Percentiles rank a stretch among this genome's conserved stretches.
phyloP scores from a whole-genome alignment of 2,329 filamentous ascomycete species.

The Microcyclosporella mali region DNA sequence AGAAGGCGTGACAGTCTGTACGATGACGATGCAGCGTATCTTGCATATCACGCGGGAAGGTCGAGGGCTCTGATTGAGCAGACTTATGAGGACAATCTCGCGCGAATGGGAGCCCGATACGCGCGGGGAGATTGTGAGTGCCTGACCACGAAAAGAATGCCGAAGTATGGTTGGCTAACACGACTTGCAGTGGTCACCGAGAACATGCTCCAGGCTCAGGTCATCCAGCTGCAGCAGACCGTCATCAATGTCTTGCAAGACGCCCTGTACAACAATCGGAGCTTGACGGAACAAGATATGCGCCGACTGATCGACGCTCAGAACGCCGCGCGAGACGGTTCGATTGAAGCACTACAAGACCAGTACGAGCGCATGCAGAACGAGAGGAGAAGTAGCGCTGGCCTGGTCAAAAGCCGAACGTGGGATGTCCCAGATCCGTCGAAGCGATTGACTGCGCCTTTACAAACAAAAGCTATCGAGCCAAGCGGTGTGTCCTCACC shows the following conservation, averaged over 20 bases:
- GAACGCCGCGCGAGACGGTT: constrained; percentile 37
- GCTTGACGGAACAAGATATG: constrained; percentile 35
- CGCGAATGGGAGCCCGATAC: constrained; percentile 32
- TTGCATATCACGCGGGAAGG: background rate
- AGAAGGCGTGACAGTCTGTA: constrained; percentile 3
- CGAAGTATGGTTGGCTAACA: constrained; percentile 10
- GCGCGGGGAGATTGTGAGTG: constrained; percentile 36
- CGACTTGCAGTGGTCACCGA: constrained; percentile 34
- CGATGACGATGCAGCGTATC: constrained; percentile 4
- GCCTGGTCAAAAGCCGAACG: constrained; percentile 2
- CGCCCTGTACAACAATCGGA: constrained; percentile 37
- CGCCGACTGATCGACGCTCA: constrained; percentile 37
- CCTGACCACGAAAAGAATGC: background rate
- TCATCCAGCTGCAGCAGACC: constrained; percentile 39
- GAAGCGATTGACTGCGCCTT: background rate
- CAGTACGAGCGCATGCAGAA: constrained; percentile 19
- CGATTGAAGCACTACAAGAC: constrained; percentile 32
- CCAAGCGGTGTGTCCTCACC: constrained; percentile 1
- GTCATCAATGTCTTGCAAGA: constrained; percentile 41
- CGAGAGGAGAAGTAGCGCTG: background rate
- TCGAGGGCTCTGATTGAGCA: constrained; percentile 19
- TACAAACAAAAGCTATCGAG: background rate
- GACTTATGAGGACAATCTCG: constrained; percentile 17
- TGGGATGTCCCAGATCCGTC: background rate
- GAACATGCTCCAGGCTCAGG: constrained; percentile 39